These are phyloP conservation scores for Calonectria crousiana DNA, from an alignment of 2,329 filamentous ascomycete species.

Conservation along the genomic window DNA sequence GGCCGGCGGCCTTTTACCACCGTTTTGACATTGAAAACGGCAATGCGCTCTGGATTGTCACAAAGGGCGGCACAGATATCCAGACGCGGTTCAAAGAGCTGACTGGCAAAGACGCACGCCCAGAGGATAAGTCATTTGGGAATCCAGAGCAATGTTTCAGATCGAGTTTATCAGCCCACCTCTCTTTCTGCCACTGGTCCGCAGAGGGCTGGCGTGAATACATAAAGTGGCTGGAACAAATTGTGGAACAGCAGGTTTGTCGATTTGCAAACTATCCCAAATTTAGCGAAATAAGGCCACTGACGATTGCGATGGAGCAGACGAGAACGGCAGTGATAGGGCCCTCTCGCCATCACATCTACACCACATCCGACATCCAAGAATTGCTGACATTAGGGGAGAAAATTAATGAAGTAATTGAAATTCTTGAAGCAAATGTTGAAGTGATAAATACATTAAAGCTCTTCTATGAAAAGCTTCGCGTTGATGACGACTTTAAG, in stretches of 20 bases:
- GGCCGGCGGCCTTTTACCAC: conserved; percentile 9
- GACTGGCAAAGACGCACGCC: conserved; percentile 4
- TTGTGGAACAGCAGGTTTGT: conserved; percentile 5
- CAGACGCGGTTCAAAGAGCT: conserved; percentile 10
- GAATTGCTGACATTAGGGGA: not conserved
- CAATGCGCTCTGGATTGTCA: conserved; percentile 18
- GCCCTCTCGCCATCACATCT: not conserved
- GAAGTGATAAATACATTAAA: conserved; percentile 14
- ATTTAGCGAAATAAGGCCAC: not conserved
- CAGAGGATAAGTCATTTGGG: conserved; percentile 14
- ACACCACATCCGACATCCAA: conserved; percentile 3
- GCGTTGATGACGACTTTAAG: not conserved
- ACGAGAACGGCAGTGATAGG: not conserved
- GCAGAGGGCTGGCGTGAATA: conserved; percentile 15
- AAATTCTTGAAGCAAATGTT: conserved; percentile 10
- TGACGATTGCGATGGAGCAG: not conserved
- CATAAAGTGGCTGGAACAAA: not conserved
- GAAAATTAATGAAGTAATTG: not conserved
- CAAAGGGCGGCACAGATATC: conserved; percentile 1
- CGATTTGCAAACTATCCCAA: not conserved
- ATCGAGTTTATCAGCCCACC: conserved; percentile 14
- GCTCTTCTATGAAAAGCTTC: conserved; percentile 5
- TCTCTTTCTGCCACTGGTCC: conserved; percentile 17
- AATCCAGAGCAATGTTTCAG: not conserved
- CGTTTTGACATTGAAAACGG: conserved; percentile 17